Percentiles rank a stretch among this genome's conserved stretches.
Evolutionary conservation across 129 eudicot genomes (phyloP).

Genomic region (Chrysanthemum makinoi): DNA sequence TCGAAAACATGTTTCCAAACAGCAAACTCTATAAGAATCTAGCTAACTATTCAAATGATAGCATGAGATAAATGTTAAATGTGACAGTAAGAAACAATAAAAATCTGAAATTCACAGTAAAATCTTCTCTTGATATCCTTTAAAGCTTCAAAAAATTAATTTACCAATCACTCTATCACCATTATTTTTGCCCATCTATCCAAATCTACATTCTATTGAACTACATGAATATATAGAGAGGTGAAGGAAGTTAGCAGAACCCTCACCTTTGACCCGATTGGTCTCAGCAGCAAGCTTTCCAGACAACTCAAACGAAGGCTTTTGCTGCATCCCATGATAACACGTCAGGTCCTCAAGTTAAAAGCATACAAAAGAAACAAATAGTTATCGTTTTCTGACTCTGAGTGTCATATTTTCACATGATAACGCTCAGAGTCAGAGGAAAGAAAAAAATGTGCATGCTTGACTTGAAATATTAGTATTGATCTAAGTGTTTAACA

Average conservation of each 20-base stretch:
- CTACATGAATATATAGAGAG: background rate
- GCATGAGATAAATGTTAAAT: background rate
- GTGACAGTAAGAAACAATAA: too few relatives aligned
- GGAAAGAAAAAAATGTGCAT: conserved; percentile 1
- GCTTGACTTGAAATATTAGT: background rate
- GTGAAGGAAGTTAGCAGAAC: conserved; percentile 2
- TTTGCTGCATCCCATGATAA: conserved; percentile 56
- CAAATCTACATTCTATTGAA: background rate
- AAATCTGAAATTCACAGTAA: too few relatives aligned
- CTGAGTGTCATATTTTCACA: conserved; percentile 1
- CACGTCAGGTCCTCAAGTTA: background rate
- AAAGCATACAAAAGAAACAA: conserved; percentile 10
- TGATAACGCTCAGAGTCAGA: conserved; percentile 9
- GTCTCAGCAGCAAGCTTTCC: conserved; percentile 99
- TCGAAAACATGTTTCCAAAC: background rate
- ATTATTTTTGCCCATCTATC: background rate
- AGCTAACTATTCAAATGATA: background rate
- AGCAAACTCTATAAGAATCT: background rate
- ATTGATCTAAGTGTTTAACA: background rate
- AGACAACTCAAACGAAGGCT: conserved; percentile 96
- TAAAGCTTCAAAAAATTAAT: background rate
- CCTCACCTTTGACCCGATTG: conserved; percentile 84
- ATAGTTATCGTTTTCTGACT: background rate
- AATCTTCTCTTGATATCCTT: background rate
- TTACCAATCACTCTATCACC: background rate